phyloP scores from a whole-genome alignment of 805 yeast genomes.

The Ogataea ganodermae region DNA sequence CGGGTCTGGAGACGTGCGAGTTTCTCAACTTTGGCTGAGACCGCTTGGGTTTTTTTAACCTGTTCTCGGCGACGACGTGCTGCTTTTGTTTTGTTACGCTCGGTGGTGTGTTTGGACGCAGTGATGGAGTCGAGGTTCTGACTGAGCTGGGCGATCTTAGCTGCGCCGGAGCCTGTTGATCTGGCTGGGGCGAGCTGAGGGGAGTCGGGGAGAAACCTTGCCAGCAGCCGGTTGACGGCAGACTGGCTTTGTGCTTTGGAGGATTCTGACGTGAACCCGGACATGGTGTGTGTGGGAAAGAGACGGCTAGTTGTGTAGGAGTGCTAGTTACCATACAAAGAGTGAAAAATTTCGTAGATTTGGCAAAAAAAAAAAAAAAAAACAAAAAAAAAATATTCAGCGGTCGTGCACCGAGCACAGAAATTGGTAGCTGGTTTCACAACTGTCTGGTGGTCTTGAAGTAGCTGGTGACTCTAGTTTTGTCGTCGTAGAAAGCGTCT shows the following conservation, averaged over 20 bases:
- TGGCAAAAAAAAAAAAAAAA: slow-evolving; percentile 6
- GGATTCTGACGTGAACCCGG: slow-evolving; percentile 1
- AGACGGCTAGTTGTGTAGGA: no score
- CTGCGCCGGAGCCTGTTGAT: slow-evolving; percentile 23
- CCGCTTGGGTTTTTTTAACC: slow-evolving; percentile 15
- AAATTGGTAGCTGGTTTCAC: not conserved
- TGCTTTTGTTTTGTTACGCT: slow-evolving; percentile 16
- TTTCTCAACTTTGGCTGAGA: slow-evolving; percentile 22
- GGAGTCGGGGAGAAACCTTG: slow-evolving; percentile 26
- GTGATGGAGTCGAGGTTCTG: slow-evolving; percentile 17
- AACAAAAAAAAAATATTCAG: not conserved
- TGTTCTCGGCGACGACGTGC: slow-evolving; percentile 21
- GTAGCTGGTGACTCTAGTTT: slow-evolving; percentile 47
- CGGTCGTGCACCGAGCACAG: slow-evolving; percentile 7
- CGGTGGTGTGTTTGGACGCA: slow-evolving; percentile 9
- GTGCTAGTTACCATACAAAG: no score
- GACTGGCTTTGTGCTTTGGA: slow-evolving; percentile 20
- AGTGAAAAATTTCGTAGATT: not conserved
- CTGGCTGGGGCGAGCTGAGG: slow-evolving; percentile 12
- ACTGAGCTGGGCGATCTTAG: slow-evolving; percentile 28
- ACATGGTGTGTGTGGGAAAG: not conserved
- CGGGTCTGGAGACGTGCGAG: slow-evolving; percentile 26
- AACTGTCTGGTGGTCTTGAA: slow-evolving; percentile 51
- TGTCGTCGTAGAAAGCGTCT: slow-evolving; percentile 45
- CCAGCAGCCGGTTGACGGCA: slow-evolving; percentile 30